Conservation (phyloP, 1,284 basidiomycete species). For the Ganoderma sp. region DNA sequence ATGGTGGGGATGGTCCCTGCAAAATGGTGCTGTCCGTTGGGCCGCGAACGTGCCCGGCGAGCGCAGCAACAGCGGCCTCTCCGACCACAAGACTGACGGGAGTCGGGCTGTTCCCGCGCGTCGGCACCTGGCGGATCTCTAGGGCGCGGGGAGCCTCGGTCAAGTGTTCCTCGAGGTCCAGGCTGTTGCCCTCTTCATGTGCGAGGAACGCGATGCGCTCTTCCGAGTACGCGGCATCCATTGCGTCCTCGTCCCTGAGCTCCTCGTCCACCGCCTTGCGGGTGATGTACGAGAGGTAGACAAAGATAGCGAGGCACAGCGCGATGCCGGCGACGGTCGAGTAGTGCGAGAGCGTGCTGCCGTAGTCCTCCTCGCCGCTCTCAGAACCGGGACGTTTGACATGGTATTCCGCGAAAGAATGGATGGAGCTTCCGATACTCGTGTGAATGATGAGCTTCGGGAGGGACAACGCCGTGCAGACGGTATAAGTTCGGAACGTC, state of each 20-base stretch:
- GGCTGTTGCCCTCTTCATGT: slow-evolving; percentile 44
- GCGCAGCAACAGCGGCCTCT: slow-evolving; percentile 9
- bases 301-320: slow-evolving; percentile 76
- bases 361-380: slow-evolving; percentile 44
- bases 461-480: slow-evolving; percentile 82
- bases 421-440: slow-evolving; percentile 80
- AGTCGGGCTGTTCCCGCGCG: slow-evolving; percentile 20
- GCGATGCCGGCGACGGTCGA: slow-evolving; percentile 74
- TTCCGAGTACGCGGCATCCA: slow-evolving; percentile 43
- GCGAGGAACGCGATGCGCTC: slow-evolving; percentile 46
- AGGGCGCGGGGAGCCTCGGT: slow-evolving; percentile 42
- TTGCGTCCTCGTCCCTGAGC: slow-evolving; percentile 57
- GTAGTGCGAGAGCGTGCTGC: slow-evolving; percentile 60
- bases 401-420: slow-evolving; percentile 79
- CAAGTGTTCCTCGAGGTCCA: slow-evolving; percentile 43
- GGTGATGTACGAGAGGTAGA: slow-evolving; percentile 82
- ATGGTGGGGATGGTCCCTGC: neutral
- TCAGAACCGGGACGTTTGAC: slow-evolving; percentile 40
- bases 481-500: slow-evolving; percentile 76
- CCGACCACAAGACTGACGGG: slow-evolving; percentile 13
- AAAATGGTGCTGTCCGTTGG: neutral
- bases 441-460: slow-evolving; percentile 90
- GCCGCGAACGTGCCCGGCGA: slow-evolving; percentile 3
- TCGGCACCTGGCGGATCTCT: slow-evolving; percentile 25
- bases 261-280: slow-evolving; percentile 83